Percentiles rank a stretch among this genome's conserved stretches.
Evolutionary conservation across 2,329 filamentous ascomycete genomes (phyloP).

Genomic region (Aaosphaeria arxii): DNA sequence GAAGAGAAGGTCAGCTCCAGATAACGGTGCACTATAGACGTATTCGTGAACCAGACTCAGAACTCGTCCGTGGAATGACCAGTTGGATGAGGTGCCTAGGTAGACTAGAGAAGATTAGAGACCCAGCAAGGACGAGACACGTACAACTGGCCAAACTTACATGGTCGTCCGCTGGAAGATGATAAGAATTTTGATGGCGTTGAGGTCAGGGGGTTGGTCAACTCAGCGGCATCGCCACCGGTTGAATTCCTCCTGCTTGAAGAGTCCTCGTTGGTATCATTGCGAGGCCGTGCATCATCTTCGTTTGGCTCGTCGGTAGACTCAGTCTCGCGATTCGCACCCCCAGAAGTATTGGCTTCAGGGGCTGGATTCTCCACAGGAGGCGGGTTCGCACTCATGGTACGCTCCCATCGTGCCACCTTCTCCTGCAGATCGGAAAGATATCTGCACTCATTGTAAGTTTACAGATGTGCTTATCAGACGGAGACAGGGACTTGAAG

Average conservation of each 20-base stretch:
- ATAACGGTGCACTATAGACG: slow-evolving; percentile 42
- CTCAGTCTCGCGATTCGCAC: not conserved
- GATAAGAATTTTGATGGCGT: not conserved
- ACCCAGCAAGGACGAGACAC: not conserved
- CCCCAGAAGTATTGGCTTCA: too few relatives aligned
- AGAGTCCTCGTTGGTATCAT: not conserved
- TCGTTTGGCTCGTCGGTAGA: not conserved
- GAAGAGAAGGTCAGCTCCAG: slow-evolving; percentile 47
- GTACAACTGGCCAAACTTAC: not conserved
- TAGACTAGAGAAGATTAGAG: slow-evolving; percentile 39
- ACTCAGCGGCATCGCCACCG: not conserved
- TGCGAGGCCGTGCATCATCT: not conserved
- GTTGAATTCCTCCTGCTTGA: not conserved
- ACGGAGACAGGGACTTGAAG: not conserved
- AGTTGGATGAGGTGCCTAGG: slow-evolving; percentile 56
- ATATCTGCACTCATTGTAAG: slow-evolving; percentile 11
- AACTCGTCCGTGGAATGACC: slow-evolving; percentile 53
- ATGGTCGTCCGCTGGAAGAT: not conserved
- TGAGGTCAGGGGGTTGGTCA: not conserved
- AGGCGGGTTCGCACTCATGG: not conserved
- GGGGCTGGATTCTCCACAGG: too few relatives aligned
- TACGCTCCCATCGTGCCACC: slow-evolving; percentile 15
- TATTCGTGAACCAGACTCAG: slow-evolving; percentile 50
- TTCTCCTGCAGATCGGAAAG: slow-evolving; percentile 23
- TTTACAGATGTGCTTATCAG: too few relatives aligned